These are phyloP conservation scores for Boletus edulis DNA, from an alignment of 768 basidiomycete genomes.

Conservation along the genomic window DNA sequence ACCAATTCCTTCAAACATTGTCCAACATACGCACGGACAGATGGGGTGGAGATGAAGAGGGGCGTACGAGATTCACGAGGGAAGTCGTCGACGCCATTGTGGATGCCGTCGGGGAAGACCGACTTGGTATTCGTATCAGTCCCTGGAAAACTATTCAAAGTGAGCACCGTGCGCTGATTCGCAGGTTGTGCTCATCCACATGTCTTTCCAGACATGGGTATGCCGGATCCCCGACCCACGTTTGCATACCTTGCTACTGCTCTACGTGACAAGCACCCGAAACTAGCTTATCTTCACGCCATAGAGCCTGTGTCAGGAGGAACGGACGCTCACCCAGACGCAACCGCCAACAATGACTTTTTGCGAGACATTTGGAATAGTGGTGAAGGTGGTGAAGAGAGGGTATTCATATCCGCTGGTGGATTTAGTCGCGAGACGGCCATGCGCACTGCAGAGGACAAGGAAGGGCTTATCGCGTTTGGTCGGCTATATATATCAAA, in stretches of 20 bases:
- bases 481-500: neutral
- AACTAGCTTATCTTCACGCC: conserved; percentile 51
- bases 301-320: conserved; percentile 6
- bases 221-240: conserved; percentile 18
- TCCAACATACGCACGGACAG: conserved; percentile 48
- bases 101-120: conserved; percentile 42
- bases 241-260: conserved; percentile 47
- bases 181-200: neutral
- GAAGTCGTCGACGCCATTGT: conserved; percentile 34
- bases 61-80: conserved; percentile 45
- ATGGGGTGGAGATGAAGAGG: conserved; percentile 63
- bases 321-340: neutral
- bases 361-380: neutral
- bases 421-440: neutral
- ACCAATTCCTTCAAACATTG: conserved; percentile 48
- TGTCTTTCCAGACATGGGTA: neutral
- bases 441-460: neutral
- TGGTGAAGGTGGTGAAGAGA: neutral
- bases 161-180: neutral
- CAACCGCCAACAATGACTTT: neutral
- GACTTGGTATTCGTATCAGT: conserved; percentile 41
- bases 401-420: neutral
- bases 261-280: conserved; percentile 29
- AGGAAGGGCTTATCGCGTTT: neutral
- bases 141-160: conserved; percentile 40